Conservation (phyloP, 1,139 yeast species). For the Yamadazyma triangularis region DNA sequence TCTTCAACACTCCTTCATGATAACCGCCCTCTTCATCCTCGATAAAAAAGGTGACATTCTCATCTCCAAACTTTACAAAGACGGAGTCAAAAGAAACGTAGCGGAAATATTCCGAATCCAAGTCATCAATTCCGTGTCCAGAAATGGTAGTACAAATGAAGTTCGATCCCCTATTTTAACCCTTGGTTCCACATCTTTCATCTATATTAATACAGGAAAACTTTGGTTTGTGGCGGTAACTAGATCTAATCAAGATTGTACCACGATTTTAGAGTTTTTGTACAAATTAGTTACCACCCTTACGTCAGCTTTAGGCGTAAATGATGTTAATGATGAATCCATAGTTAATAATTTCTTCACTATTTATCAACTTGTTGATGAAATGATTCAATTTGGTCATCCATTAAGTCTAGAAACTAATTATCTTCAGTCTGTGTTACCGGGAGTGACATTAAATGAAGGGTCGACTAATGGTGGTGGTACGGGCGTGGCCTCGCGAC, state of each 20-base stretch:
- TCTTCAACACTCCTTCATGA: too few species aligned
- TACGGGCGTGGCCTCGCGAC: too few species aligned
- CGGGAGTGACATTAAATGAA: conserved; percentile 13
- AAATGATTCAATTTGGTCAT: conserved; percentile 75
- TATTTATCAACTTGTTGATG: conserved; percentile 75
- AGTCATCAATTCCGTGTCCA: conserved; percentile 54
- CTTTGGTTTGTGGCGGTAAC: conserved; percentile 86
- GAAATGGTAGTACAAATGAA: conserved; percentile 34
- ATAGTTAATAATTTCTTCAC: conserved; percentile 53
- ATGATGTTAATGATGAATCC: conserved; percentile 23
- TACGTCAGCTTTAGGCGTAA: conserved; percentile 15
- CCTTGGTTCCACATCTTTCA: conserved; percentile 86
- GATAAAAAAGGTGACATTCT: conserved; percentile 84
- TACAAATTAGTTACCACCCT: conserved; percentile 53
- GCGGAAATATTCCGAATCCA: conserved; percentile 92
- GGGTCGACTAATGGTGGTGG: conserved; percentile 15
- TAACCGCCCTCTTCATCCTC: conserved; percentile 73
- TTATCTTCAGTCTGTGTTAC: conserved; percentile 24
- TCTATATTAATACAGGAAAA: conserved; percentile 66
- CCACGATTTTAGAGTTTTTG: conserved; percentile 73
- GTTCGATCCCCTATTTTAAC: conserved; percentile 74
- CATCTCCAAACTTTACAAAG: conserved; percentile 68
- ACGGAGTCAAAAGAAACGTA: conserved; percentile 60
- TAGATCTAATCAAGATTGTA: conserved; percentile 83
- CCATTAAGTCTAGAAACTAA: conserved; percentile 66